Conservation (phyloP, 805 yeast species). For the Yarrowia phangngaensis region DNA sequence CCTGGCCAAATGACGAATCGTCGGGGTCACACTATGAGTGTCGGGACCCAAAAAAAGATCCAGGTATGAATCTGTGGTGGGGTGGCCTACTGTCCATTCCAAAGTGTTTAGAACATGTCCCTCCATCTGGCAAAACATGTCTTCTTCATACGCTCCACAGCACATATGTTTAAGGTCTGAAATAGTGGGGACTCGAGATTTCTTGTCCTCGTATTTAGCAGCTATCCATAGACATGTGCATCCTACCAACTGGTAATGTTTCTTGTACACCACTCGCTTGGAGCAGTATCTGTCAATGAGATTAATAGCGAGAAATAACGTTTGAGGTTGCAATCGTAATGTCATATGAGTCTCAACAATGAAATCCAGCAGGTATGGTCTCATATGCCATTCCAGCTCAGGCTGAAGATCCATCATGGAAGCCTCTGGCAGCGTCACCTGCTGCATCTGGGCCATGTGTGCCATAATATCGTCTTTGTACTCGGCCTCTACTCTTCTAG, state of each 20-base stretch:
- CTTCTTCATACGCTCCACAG: constrained; percentile 58
- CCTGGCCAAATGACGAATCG: constrained; percentile 36
- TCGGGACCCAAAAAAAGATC: constrained; percentile 34
- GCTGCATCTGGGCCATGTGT: constrained; percentile 40
- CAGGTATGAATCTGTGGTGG: constrained; percentile 50
- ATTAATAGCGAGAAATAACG: constrained; percentile 62
- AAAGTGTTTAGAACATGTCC: constrained; percentile 65
- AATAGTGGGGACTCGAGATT: constrained; percentile 70
- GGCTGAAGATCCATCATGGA: constrained; percentile 81
- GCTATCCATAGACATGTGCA: constrained; percentile 93
- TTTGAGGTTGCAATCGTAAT: constrained; percentile 61
- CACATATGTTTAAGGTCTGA: constrained; percentile 69
- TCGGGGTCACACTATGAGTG: constrained; percentile 27
- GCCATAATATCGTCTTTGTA: constrained; percentile 40
- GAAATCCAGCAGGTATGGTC: constrained; percentile 75
- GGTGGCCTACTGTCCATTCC: constrained; percentile 68
- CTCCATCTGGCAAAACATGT: constrained; percentile 71
- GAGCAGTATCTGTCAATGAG: constrained; percentile 90
- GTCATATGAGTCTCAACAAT: constrained; percentile 61
- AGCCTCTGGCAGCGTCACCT: constrained; percentile 48
- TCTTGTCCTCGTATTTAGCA: constrained; percentile 73
- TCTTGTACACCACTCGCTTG: constrained; percentile 74
- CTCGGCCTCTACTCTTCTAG: constrained; percentile 36
- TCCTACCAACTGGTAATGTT: constrained; percentile 85
- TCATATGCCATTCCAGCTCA: constrained; percentile 67